These are phyloP conservation scores for Rutstroemia sydowiana DNA, from an alignment of 2,329 filamentous ascomycete genomes.

Conservation along the genomic window DNA sequence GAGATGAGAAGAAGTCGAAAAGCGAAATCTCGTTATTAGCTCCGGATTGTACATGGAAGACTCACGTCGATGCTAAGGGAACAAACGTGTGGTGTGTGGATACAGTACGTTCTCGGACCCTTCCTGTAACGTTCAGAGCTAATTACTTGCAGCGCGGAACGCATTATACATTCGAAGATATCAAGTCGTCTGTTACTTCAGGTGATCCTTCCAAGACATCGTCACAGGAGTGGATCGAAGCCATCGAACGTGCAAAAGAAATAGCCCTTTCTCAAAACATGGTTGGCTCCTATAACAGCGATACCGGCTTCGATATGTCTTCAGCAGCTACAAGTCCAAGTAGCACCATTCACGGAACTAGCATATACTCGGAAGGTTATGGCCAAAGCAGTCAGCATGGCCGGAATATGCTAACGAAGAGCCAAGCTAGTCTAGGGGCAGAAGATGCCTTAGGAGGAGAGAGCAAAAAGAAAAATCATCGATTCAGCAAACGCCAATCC, in stretches of 20 bases:
- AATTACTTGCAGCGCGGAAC: slow-evolving; percentile 56
- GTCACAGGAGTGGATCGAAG: slow-evolving; percentile 88
- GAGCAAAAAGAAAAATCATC: slow-evolving; percentile 48
- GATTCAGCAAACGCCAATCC: slow-evolving; percentile 87
- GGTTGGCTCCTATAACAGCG: slow-evolving; percentile 56
- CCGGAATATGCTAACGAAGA: slow-evolving; percentile 52
- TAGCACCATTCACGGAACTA: slow-evolving; percentile 59
- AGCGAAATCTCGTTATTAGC: slow-evolving; percentile 79
- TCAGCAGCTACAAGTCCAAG: slow-evolving; percentile 66
- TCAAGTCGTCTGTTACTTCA: slow-evolving; percentile 59
- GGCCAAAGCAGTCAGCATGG: slow-evolving; percentile 45
- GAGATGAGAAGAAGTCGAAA: slow-evolving; percentile 93
- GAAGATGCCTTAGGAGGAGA: slow-evolving; percentile 30
- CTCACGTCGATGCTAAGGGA: slow-evolving; percentile 77
- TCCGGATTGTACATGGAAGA: slow-evolving; percentile 70
- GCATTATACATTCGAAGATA: slow-evolving; percentile 88
- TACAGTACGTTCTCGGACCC: slow-evolving; percentile 57
- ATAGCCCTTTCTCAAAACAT: slow-evolving; percentile 69
- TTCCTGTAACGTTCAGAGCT: slow-evolving; percentile 3
- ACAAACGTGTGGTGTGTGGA: slow-evolving; percentile 85
- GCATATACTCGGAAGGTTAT: slow-evolving; percentile 46
- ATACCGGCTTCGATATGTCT: slow-evolving; percentile 61
- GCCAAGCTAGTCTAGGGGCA: slow-evolving; percentile 45
- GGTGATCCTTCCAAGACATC: slow-evolving; percentile 58
- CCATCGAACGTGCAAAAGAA: slow-evolving; percentile 78